These are phyloP conservation scores for Ustilaginoidea virens DNA, from an alignment of 2,329 filamentous ascomycete genomes.

Conservation along the genomic window DNA sequence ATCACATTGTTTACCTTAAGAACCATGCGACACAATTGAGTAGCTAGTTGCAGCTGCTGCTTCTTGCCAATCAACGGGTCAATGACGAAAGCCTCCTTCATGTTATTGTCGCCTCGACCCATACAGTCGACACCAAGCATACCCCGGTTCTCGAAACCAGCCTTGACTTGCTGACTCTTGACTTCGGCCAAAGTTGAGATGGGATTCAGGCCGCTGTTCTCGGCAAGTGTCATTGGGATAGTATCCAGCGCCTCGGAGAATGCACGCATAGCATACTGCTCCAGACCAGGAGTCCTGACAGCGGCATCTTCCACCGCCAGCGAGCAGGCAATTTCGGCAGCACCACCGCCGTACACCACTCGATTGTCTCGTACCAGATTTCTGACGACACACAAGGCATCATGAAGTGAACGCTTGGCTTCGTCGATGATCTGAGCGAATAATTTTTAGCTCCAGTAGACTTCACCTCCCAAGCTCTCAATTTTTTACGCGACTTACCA, in stretches of 20 bases:
- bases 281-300: conserved; percentile 86
- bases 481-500: conserved; percentile 42
- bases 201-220: conserved; percentile 92
- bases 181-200: conserved; percentile 90
- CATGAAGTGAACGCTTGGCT: conserved; percentile 91
- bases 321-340: conserved; percentile 93
- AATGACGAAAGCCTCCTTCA: conserved; percentile 96
- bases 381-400: conserved; percentile 92
- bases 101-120: conserved; percentile 87
- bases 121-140: conserved; percentile 94
- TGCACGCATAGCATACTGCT: conserved; percentile 97
- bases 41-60: conserved; percentile 90
- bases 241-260: conserved; percentile 91
- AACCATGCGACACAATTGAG: conserved; percentile 95
- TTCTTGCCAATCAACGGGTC: conserved; percentile 97
- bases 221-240: conserved; percentile 86
- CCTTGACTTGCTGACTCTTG: conserved; percentile 93
- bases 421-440: conserved; percentile 79
- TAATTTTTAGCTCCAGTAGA: background rate
- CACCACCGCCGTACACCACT: conserved; percentile 92
- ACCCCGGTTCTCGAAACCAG: conserved; percentile 29
- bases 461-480: background rate
- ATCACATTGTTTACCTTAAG: conserved; percentile 97
- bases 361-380: conserved; percentile 94
- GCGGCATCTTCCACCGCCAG: conserved; percentile 91